Base-by-base conservation (phyloP, 176 grass and related monocot genomes). In the Oryza longistaminata region DNA sequence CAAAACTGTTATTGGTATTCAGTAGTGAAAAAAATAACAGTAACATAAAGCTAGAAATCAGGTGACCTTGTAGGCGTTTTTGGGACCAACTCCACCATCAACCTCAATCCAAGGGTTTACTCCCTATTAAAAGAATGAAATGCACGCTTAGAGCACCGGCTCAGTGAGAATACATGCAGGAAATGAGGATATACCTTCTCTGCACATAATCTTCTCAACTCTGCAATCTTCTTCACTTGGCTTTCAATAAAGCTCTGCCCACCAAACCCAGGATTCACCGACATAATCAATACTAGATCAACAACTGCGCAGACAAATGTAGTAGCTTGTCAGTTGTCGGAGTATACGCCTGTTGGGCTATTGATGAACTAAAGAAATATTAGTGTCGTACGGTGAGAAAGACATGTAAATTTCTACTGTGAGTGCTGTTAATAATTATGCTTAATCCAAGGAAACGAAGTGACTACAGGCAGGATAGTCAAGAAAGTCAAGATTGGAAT, bases 211-310 rank as follows among this genome's bases (percentile, higher is more conserved):
- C 84, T 99, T 92, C 96, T 95, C 77, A 99, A 86, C 0, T 99
- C 96, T 34, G 91, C 91, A 78, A 92, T 99, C 89, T 99, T 99
- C 88, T 99, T 94, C 74, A 99, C 96, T 83, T 99, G 96, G 83
- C 96, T 99, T 84, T 99, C 96, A n/a, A 99, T 99, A 87, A 99
- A 99, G 86, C 96, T 94, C 78, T 99, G 96, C n/a, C 96, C 93
- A 73, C 96, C 96, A 84, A 99, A 99, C 48, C 96, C 96, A 92
- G 96, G 96, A 81, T 99, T 99, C 62, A 99, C 96, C 5, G 96
- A 99, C 96, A 99, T 99, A 70, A 99, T 99, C 90, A 99, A 94
- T 49, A 99, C 96, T 68, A 99, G 78, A 87, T 99, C 96, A 83
- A 96, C 93, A 80, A 93, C 96, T 96, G 86, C 67, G 52, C 31